phyloP scores from a whole-genome alignment of 768 basidiomycete genomes.

The Serendipita sp. region DNA sequence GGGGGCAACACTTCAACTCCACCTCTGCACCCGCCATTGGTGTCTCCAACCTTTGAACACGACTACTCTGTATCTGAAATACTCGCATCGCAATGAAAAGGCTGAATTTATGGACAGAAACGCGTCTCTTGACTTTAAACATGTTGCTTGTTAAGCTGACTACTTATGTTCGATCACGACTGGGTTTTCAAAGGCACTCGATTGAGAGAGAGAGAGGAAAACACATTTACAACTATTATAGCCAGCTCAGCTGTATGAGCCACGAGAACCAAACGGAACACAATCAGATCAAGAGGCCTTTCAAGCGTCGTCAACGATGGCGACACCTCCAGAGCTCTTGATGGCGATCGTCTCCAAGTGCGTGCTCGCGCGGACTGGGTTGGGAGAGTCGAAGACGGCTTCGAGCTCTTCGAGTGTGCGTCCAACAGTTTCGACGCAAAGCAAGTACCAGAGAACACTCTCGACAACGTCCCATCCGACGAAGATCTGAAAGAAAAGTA shows the following conservation, averaged over 20 bases:
- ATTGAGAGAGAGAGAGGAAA: too few relatives aligned
- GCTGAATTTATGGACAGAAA: too few relatives aligned
- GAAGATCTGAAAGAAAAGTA: conserved; percentile 13
- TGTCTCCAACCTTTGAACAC: too few relatives aligned
- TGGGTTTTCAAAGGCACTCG: too few relatives aligned
- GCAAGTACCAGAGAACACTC: conserved; percentile 15
- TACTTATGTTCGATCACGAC: too few relatives aligned
- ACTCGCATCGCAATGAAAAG: too few relatives aligned
- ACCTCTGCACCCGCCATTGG: too few relatives aligned
- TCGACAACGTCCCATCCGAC: conserved; percentile 17
- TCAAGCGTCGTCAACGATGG: conserved; percentile 11
- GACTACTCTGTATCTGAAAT: too few relatives aligned
- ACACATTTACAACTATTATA: too few relatives aligned
- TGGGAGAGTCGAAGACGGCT: conserved; percentile 19
- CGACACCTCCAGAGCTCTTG: conserved; percentile 11
- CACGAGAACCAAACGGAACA: neutral
- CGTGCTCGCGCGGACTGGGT: conserved; percentile 19
- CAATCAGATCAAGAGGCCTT: neutral
- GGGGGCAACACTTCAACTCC: too few relatives aligned
- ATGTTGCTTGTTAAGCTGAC: too few relatives aligned
- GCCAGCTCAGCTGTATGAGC: neutral
- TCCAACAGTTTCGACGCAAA: conserved; percentile 17
- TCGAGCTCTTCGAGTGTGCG: conserved; percentile 21
- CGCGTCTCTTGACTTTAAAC: too few relatives aligned
- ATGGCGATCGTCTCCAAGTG: conserved; percentile 17